These are phyloP conservation scores for Didymella exigua DNA, from an alignment of 2,329 filamentous ascomycete genomes.

Conservation along the genomic window DNA sequence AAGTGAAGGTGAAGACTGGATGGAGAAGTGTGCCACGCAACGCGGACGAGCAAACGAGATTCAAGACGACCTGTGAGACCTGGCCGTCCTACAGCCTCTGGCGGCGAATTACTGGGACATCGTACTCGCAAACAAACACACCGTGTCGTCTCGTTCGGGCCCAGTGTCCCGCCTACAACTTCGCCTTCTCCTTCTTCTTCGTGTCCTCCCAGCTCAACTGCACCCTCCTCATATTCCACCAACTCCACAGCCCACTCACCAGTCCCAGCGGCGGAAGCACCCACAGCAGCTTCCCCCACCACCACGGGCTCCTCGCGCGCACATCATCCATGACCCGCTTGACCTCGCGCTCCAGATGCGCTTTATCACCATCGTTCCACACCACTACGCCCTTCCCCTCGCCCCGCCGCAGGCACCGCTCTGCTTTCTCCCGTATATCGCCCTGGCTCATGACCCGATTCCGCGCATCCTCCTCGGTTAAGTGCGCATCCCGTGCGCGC, in stretches of 20 bases:
- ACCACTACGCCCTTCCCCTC: slow-evolving; percentile 73
- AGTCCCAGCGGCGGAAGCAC: slow-evolving; percentile 77
- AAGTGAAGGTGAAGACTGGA: neutral
- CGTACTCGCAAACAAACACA: slow-evolving; percentile 1
- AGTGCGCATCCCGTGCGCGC: slow-evolving; percentile 73
- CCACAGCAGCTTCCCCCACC: slow-evolving; percentile 79
- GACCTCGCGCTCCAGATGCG: slow-evolving; percentile 71
- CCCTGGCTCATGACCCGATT: slow-evolving; percentile 86
- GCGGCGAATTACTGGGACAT: slow-evolving; percentile 16
- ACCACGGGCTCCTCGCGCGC: slow-evolving; percentile 68
- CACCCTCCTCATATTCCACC: slow-evolving; percentile 72
- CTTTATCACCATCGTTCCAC: slow-evolving; percentile 83
- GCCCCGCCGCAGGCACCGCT: slow-evolving; percentile 70
- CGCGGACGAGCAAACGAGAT: neutral
- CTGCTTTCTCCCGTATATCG: slow-evolving; percentile 82
- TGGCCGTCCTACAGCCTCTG: neutral
- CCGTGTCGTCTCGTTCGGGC: neutral
- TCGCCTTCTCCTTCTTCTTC: slow-evolving; percentile 62
- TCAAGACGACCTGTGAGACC: neutral
- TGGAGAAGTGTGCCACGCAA: neutral
- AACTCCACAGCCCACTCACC: slow-evolving; percentile 70
- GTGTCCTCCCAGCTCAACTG: slow-evolving; percentile 73
- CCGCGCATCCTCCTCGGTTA: slow-evolving; percentile 83
- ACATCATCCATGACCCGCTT: slow-evolving; percentile 69
- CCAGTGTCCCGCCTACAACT: slow-evolving; percentile 50